A percentile compares a stretch with the other conserved stretches of the same genome.
Evolutionary conservation across 2,329 filamentous ascomycete genomes (phyloP).

Genomic region (Stagonosporopsis tanaceti): DNA sequence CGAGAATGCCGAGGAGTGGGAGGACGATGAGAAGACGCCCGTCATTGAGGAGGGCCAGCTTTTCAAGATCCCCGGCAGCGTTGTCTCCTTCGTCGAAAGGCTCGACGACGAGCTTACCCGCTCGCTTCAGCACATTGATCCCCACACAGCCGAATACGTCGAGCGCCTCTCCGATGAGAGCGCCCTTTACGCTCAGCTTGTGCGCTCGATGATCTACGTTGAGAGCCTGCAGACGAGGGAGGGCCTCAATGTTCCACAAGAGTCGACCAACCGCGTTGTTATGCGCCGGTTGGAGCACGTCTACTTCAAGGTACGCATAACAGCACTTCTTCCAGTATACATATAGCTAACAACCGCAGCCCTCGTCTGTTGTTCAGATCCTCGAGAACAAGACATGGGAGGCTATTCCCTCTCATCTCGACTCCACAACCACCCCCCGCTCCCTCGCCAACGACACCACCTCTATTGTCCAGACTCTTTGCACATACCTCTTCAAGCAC

Average conservation of each 20-base stretch:
- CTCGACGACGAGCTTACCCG: slow-evolving; percentile 96
- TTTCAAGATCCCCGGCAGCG: slow-evolving; percentile 90
- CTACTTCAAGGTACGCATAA: slow-evolving; percentile 84
- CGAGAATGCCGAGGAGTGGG: slow-evolving; percentile 96
- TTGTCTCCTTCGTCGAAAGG: slow-evolving; percentile 93
- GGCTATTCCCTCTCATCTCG: slow-evolving; percentile 70
- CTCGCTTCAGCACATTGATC: slow-evolving; percentile 97
- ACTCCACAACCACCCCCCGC: slow-evolving; percentile 84
- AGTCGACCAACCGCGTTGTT: slow-evolving; percentile 88
- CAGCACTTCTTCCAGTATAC: background rate
- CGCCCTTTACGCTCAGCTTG: slow-evolving; percentile 88
- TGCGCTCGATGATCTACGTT: slow-evolving; percentile 87
- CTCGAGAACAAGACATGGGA: slow-evolving; percentile 96
- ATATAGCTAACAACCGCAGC: slow-evolving; percentile 59
- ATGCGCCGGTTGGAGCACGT: slow-evolving; percentile 96
- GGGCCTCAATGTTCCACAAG: slow-evolving; percentile 78
- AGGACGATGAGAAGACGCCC: slow-evolving; percentile 95
- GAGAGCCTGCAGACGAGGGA: slow-evolving; percentile 78
- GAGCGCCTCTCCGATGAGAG: slow-evolving; percentile 92
- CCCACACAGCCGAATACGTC: slow-evolving; percentile 98
- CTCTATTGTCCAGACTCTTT: slow-evolving; percentile 82
- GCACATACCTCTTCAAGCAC: slow-evolving; percentile 92
- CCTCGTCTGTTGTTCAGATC: slow-evolving; percentile 88
- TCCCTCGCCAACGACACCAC: slow-evolving; percentile 71
- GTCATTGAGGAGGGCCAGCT: slow-evolving; percentile 75